phyloP scores from a whole-genome alignment of 2,329 filamentous ascomycete species.

The Fusarium nygamai region DNA sequence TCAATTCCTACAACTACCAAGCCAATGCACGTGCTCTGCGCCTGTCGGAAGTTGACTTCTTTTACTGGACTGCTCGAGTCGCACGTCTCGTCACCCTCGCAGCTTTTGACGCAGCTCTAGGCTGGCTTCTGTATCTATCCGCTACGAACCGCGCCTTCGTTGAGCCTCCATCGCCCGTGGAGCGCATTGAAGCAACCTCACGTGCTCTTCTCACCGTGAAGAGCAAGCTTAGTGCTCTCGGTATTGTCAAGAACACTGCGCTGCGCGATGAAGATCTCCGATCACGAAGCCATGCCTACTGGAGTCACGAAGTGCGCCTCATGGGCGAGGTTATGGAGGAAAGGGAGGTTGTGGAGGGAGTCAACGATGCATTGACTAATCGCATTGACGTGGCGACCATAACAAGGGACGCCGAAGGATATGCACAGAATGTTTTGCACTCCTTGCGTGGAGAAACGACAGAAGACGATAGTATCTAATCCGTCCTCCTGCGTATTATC shows the following conservation, averaged over 20 bases:
- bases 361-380: slow-evolving; percentile 72
- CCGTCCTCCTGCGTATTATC: slow-evolving; percentile 26
- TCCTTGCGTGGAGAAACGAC: slow-evolving; percentile 41
- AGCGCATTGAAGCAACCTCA: slow-evolving; percentile 71
- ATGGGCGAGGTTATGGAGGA: slow-evolving; percentile 84
- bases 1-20: slow-evolving; percentile 72
- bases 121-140: slow-evolving; percentile 75
- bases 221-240: slow-evolving; percentile 76
- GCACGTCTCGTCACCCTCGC: slow-evolving; percentile 73
- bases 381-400: slow-evolving; percentile 72
- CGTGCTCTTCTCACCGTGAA: slow-evolving; percentile 67
- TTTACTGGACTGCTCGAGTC: slow-evolving; percentile 75
- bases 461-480: slow-evolving; percentile 28
- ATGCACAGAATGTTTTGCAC: slow-evolving; percentile 59
- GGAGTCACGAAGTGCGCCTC: slow-evolving; percentile 78
- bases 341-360: slow-evolving; percentile 75
- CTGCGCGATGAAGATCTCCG: slow-evolving; percentile 78
- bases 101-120: slow-evolving; percentile 70
- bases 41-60: slow-evolving; percentile 72
- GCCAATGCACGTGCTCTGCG: slow-evolving; percentile 70
- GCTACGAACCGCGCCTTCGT: slow-evolving; percentile 83
- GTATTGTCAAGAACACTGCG: slow-evolving; percentile 82
- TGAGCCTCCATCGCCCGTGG: slow-evolving; percentile 66
- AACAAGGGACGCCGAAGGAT: slow-evolving; percentile 70
- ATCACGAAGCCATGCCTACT: slow-evolving; percentile 75